phyloP scores from a whole-genome alignment of 129 eudicot genomes.

The Tagetes erecta region DNA sequence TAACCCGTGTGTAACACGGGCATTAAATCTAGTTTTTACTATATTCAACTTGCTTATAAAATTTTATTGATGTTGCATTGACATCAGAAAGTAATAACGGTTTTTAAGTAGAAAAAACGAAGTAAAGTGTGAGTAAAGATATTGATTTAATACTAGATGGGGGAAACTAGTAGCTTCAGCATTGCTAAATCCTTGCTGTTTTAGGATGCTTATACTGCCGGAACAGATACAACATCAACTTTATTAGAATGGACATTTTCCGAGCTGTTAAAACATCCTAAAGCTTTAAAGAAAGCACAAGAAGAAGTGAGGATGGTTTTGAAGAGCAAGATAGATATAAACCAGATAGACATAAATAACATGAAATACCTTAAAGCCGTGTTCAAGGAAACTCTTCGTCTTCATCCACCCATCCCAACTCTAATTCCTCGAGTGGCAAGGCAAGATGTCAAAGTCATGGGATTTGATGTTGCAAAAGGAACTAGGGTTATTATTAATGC shows the following conservation, averaged over 20 bases:
- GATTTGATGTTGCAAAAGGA: constrained; percentile 43
- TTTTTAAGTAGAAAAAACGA: too few relatives aligned
- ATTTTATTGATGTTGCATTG: too few relatives aligned
- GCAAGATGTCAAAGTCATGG: constrained; percentile 39
- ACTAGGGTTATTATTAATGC: constrained; percentile 47
- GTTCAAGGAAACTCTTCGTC: constrained; percentile 52
- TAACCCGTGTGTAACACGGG: too few relatives aligned
- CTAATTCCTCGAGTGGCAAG: constrained; percentile 38
- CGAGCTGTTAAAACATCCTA: constrained; percentile 44
- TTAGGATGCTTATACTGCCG: constrained; percentile 46
- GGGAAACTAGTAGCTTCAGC: too few relatives aligned
- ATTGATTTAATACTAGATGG: too few relatives aligned
- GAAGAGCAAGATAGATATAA: constrained; percentile 9
- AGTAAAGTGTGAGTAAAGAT: too few relatives aligned
- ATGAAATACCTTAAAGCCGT: constrained; percentile 49
- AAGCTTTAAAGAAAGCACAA: constrained; percentile 29
- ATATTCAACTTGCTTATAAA: too few relatives aligned
- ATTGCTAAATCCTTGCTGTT: too few relatives aligned
- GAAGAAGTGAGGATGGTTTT: constrained; percentile 36
- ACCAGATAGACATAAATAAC: constrained; percentile 31
- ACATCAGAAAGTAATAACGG: too few relatives aligned
- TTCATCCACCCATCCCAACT: constrained; percentile 51
- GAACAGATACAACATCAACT: constrained; percentile 50
- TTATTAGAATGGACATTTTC: constrained; percentile 55
- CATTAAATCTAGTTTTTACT: too few relatives aligned